Evolutionary conservation across 768 basidiomycete genomes (phyloP), one percentile per base, ranked within the genome.

Genomic region (Pulveroboletus sp.): DNA sequence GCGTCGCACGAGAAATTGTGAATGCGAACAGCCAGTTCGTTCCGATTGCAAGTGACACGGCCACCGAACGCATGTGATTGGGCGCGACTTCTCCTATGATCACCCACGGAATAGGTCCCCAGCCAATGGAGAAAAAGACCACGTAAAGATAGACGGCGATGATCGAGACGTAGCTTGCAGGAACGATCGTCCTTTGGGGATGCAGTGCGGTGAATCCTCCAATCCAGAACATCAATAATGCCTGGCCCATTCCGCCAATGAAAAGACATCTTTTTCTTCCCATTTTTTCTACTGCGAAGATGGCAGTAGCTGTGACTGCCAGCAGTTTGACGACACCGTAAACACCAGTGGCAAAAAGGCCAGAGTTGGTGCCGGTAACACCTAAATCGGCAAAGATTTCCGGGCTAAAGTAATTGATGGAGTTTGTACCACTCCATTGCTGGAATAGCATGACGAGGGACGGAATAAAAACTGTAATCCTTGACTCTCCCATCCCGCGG

Each of bases 371-470:
- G 4, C 75, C 73, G 1, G 64, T 68, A 20, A 80, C 72, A 2
- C 79, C 79, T 14, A 81, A 64, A 32, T 63, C 62, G 4, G 71
- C 70, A 52, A 81, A 80, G 51, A 81, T 76, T 34, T 71, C 58
- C 0, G 80, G 80, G 52, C 74, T 74, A 50, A 73, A 81, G 54
- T 81, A 81, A 56, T 78, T 78, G 56, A 80, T 76, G 3, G 77
- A 71, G 52, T 80, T 80, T 12, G 76, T 76, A 13, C 79, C 79
- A 0, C 75, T 79, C 72, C 76, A 77, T 59, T 80, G 70, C 34
- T 66, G 63, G 58, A 72, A 74, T 51, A 76, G 67, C 72, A 78
- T 77, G 50, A 76, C 65, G 21, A 77, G 54, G 1, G 74, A 69
- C 5, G 76, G 75, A 17, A 77, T 76, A 42, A 74, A 69, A 19